Base-by-base conservation (phyloP, 805 yeast species). In the Isabelozyma pseudorhagii region DNA sequence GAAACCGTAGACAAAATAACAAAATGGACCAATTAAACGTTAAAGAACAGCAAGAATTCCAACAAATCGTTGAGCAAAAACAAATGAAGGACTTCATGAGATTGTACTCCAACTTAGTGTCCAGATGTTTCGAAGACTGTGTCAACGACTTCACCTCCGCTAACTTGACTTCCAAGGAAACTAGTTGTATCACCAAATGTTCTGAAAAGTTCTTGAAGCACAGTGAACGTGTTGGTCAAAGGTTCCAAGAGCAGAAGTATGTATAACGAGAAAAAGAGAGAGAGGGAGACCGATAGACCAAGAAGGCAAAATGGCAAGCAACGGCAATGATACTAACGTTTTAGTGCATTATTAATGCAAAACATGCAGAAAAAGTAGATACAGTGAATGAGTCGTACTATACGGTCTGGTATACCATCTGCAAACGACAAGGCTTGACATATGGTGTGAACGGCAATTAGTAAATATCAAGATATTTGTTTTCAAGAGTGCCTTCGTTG, bases 51-150 rank as follows among this genome's bases (percentile, higher is more conserved):
- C 97, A 91, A 74, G 93, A 91, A 62, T 93, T 93, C 74, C 97
- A 91, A 74, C 92, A 86, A 71, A 77, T 93, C 56, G 96, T 93
- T 56, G 99, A 93, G 76, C 92, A 88, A 69, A 93, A 93, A 80
- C 99, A 93, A 75, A 92, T 94, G 97, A 89, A 88, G 73, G 99
- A 93, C 71, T 94, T 93, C 85, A 93, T 94, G 98, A 87, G 94
- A 69, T 83, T 83, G 51, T 94, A 94, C 82, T 91, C 98, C 56
- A 87, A 87, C 68, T 81, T 94, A 62, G 98, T 94, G 47, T 96
- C 93, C 72, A 87, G 96, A 78, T 94, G 99, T 78, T 94, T 94
- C 78, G 83, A 83, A 53, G 98, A 94, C 75, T 94, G 99, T 77
- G 97, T 94, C 67, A 93, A 92, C 70, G 99, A 94, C 71, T 93